Conservation (phyloP, 345 rosid genomes). For the Brassica nigra region DNA sequence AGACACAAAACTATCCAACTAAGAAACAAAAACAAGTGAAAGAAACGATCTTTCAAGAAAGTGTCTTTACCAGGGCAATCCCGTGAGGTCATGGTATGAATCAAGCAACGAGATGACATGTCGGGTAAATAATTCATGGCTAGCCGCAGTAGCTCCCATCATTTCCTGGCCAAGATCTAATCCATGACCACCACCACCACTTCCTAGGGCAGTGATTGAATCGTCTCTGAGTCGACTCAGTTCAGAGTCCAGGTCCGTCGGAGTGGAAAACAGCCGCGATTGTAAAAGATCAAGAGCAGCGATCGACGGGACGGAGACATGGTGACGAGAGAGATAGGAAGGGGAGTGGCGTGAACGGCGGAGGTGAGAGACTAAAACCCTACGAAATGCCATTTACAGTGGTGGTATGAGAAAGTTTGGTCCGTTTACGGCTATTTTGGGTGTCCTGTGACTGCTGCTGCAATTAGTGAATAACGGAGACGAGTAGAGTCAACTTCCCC, state of each 20-base stretch:
- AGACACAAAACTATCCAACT: conserved; percentile 1
- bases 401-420: neutral
- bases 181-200: neutral
- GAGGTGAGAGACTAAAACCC: conserved; percentile 49
- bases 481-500: no score
- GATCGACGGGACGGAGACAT: conserved; percentile 14
- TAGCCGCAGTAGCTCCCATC: conserved; percentile 33
- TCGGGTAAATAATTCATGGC: conserved; percentile 50
- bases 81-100: conserved; percentile 68
- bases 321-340: conserved; percentile 22
- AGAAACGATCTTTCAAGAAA: no score
- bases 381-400: conserved; percentile 44
- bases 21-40: neutral
- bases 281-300: neutral
- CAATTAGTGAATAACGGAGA: neutral
- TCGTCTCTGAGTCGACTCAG: conserved; percentile 17
- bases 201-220: neutral
- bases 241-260: conserved; percentile 22
- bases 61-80: conserved; percentile 70
- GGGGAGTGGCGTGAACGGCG: conserved; percentile 44
- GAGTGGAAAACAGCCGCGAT: conserved; percentile 47
- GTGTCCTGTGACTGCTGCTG: neutral
- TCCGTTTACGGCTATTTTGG: neutral
- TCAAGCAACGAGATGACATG: conserved; percentile 66
- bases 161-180: conserved; percentile 36